Base-by-base conservation (phyloP, 345 rosid genomes). In the Salix purpurea region DNA sequence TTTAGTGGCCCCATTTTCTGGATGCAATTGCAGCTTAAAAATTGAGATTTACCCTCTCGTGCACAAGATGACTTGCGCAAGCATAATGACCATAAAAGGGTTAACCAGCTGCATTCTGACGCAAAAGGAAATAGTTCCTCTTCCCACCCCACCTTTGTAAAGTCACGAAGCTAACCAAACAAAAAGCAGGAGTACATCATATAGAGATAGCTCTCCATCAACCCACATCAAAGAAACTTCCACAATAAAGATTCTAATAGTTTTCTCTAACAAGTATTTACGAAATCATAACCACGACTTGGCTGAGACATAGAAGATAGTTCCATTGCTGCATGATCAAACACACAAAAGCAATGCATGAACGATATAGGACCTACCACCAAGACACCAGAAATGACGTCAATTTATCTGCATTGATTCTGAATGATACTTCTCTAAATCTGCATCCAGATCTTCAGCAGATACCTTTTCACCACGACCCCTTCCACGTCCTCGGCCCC, bases 371-470 rank as follows among this genome's bases (percentile, higher is more conserved):
- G 42, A 62, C 79, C 58, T 70, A 30, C 48, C 32, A 76, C 60
- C 70, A 80, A 21, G 72, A 73, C 8, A 42, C 50, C 44, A n/a
- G 50, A 61, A 60, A 58, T 46, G 70, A 79, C 54, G 39, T 87
- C 75, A 89, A 80, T 73, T 93, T 67, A 87, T 88, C 86, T 94
- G 88, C 99, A 96, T 94, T 62, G 93, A 84, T 80, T 84, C 94
- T 3, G 95, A 69, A 74, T 90, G 93, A 79, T 94, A 96, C 84
- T 91, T 92, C 81, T 88, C 98, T 79, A 96, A 84, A 85, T 96
- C 97, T 23, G 99, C 98, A 70, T 96, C 98, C 69, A 94, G 97
- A 84, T 92, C 98, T 70, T 94, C 98, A 1, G 96, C 97, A 65
- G 99, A 96, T 62, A 92, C 75, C 81, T 90, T 92, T 74, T 92